Evolutionary conservation across 768 basidiomycete species (phyloP).

Genomic region (Terana coerulea): DNA sequence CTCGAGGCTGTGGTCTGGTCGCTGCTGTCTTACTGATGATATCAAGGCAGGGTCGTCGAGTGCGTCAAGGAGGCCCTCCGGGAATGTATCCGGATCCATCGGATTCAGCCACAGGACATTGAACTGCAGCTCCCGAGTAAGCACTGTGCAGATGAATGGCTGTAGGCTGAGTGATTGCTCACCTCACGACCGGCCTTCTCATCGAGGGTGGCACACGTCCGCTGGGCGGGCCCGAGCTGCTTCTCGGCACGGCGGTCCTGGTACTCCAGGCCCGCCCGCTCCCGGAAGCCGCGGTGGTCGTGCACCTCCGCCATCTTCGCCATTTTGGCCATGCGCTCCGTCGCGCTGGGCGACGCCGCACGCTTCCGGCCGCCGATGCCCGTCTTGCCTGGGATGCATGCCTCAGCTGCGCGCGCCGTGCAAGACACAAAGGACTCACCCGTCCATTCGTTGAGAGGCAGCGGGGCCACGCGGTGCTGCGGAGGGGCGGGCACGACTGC

Average conservation of each 20-base stretch:
- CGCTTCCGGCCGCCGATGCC: constrained; percentile 76
- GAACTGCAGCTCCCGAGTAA: constrained; percentile 57
- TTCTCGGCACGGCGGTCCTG: constrained; percentile 73
- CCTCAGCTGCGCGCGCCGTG: neutral
- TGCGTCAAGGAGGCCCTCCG: constrained; percentile 58
- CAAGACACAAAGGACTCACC: constrained; percentile 42
- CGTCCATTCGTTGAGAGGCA: constrained; percentile 78
- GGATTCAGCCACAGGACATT: constrained; percentile 81
- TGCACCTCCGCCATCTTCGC: constrained; percentile 56
- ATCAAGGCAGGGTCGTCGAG: constrained; percentile 38
- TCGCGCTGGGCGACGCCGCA: constrained; percentile 55
- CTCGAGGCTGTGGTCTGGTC: constrained; percentile 26
- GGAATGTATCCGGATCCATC: constrained; percentile 58
- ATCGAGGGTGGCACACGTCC: constrained; percentile 72
- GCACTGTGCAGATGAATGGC: neutral
- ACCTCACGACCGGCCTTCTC: constrained; percentile 68
- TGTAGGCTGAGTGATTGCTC: constrained; percentile 24
- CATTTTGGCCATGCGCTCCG: constrained; percentile 70
- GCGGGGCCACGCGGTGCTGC: constrained; percentile 57
- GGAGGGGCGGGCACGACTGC: constrained; percentile 6
- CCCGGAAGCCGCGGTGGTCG: constrained; percentile 58
- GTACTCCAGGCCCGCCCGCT: constrained; percentile 68
- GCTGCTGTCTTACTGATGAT: constrained; percentile 22
- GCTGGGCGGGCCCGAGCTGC: constrained; percentile 65
- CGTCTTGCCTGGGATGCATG: constrained; percentile 54